Evolutionary conservation across 2,329 filamentous ascomycete genomes (phyloP).

Genomic region (Biscogniauxia sp.): DNA sequence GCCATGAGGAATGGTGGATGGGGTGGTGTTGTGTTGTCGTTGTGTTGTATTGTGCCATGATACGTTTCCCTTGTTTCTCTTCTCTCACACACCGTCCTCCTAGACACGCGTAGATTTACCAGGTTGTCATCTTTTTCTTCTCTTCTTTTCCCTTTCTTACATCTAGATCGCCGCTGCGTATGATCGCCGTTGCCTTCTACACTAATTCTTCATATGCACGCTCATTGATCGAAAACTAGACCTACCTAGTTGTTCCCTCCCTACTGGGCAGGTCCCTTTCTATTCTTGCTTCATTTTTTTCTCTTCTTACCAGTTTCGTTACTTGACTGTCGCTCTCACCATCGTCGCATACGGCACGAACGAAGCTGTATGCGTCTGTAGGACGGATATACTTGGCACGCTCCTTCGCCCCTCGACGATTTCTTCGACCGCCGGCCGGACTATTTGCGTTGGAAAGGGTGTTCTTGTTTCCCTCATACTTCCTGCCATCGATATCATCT

Average conservation of each 20-base stretch:
- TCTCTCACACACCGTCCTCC: background rate
- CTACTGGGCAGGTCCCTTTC: conserved; percentile 35
- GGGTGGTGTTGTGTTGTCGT: background rate
- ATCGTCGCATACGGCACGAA: conserved; percentile 18
- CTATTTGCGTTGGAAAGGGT: conserved; percentile 9
- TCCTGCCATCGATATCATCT: conserved; percentile 4
- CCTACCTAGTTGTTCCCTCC: conserved; percentile 28
- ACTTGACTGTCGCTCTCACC: conserved; percentile 19
- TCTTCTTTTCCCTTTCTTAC: conserved; percentile 2
- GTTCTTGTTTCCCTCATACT: background rate
- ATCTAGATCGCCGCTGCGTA: conserved; percentile 1
- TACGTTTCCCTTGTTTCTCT: background rate
- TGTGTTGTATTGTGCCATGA: background rate
- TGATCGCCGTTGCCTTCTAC: conserved; percentile 14
- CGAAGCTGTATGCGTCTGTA: conserved; percentile 9
- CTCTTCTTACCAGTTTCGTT: conserved; percentile 16
- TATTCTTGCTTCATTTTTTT: conserved; percentile 16
- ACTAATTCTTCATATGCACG: conserved; percentile 19
- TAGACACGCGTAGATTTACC: background rate
- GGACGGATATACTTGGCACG: conserved; percentile 25
- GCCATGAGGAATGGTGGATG: background rate
- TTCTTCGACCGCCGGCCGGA: conserved; percentile 27
- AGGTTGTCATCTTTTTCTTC: conserved; percentile 4
- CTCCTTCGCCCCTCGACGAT: conserved; percentile 21
- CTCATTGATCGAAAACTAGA: conserved; percentile 17